A percentile compares a stretch with the other conserved stretches of the same genome.
Evolutionary conservation across 371 early-diverging fungal genomes (phyloP).

Genomic region (Rhizomucor miehei): DNA sequence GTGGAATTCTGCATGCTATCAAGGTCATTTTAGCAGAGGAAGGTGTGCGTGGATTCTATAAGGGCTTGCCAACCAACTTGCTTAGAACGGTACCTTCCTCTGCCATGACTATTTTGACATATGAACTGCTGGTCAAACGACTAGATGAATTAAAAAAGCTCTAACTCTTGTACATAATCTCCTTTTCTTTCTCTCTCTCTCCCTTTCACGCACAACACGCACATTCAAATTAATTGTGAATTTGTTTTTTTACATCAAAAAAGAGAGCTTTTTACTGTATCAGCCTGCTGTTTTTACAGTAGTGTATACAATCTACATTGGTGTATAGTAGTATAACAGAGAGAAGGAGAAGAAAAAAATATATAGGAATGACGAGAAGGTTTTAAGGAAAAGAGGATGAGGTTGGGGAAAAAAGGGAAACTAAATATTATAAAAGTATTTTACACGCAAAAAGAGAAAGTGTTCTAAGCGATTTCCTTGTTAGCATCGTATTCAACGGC

Average conservation of each 20-base stretch:
- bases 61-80: conserved; percentile 85
- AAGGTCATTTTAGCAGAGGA: conserved; percentile 74
- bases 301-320: conserved; percentile 1
- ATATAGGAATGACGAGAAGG: neutral
- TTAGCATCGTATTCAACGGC: no score
- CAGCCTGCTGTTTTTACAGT: conserved; percentile 2
- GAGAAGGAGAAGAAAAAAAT: neutral
- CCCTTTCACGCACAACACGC: neutral
- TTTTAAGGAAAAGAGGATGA: neutral
- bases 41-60: conserved; percentile 81
- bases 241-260: no score
- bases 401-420: neutral
- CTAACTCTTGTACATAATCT: conserved; percentile 10
- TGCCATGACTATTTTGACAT: conserved; percentile 86
- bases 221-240: no score
- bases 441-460: neutral
- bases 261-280: neutral
- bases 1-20: conserved; percentile 74
- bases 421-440: neutral
- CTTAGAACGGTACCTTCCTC: conserved; percentile 89
- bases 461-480: no score
- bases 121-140: conserved; percentile 59
- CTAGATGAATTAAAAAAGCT: conserved; percentile 33
- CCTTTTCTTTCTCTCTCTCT: neutral
- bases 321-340: neutral